phyloP scores from a whole-genome alignment of 192 early-diverging fungal genomes.

The Backusella parvicylindrica region DNA sequence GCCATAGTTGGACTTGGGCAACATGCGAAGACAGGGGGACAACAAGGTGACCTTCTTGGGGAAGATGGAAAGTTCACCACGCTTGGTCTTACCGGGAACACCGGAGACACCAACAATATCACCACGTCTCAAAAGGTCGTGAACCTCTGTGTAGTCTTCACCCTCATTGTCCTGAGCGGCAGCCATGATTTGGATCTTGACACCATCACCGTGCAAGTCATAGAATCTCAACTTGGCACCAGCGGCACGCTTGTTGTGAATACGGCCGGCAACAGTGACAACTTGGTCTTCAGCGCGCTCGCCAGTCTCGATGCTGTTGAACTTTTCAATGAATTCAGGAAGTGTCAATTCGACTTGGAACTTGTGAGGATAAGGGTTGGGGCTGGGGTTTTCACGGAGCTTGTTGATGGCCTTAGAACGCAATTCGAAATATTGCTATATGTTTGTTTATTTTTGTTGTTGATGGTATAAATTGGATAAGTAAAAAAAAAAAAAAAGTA shows the following conservation, averaged over 20 bases:
- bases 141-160: conserved; percentile 70
- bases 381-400: conserved; percentile 76
- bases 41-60: conserved; percentile 84
- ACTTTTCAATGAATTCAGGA: conserved; percentile 87
- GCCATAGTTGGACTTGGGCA: conserved; percentile 93
- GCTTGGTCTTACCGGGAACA: conserved; percentile 88
- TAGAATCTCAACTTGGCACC: conserved; percentile 94
- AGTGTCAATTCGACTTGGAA: conserved; percentile 88
- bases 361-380: conserved; percentile 98
- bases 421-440: conserved; percentile 95
- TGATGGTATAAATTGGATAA: too few species aligned
- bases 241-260: conserved; percentile 93
- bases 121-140: conserved; percentile 85
- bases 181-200: conserved; percentile 95
- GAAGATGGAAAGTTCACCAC: conserved; percentile 94
- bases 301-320: conserved; percentile 59
- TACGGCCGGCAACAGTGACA: conserved; percentile 84
- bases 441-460: conserved; percentile 65
- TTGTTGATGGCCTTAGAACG: conserved; percentile 80
- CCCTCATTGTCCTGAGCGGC: conserved; percentile 61
- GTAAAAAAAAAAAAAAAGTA: not conserved
- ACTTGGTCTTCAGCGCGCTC: conserved; percentile 63
- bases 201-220: conserved; percentile 90
- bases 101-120: conserved; percentile 96
- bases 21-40: conserved; percentile 91